Evolutionary conservation across 1,284 basidiomycete genomes (phyloP), one percentile per base, ranked within the genome.

Genomic region (Ceratobasidium sp.): DNA sequence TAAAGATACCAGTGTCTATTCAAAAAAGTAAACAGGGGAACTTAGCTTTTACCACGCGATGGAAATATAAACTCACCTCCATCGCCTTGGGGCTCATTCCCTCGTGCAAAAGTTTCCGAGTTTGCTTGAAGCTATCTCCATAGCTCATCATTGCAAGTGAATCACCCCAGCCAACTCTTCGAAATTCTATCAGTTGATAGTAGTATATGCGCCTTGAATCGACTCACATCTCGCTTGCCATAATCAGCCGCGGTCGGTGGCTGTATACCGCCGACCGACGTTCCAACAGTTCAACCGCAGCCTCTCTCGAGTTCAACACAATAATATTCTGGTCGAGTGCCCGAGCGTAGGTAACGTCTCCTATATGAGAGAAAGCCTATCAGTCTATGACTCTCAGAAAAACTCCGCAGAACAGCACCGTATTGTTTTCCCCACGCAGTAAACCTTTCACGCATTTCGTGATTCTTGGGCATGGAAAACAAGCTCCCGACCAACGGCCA

Each of bases 201-300:
- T 11, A 38, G 11, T 11, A 38, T 11, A 38, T n/a, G 13, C 26
- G 11, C 8, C 21, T 3, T 32, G 35, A n/a, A 35, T 35, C 11
- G 2, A 35, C 66, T 18, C 47, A 70, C 66, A 70, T 16, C 14
- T 70, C 66, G 11, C n/a, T 38, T 2, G 66, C 66, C 66, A 70
- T 58, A n/a, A 58, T 23, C 6, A 47, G 28, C 5, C 30, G 43
- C 14, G 66, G 66, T 13, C 66, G 52, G 23, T 43, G 11, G 32
- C 66, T 70, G 50, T 70, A 70, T 30, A 26, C 28, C 2, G 41
- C n/a, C 11, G 66, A 70, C 7, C 46, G 23, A 38, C 32, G 54
- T n/a, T 58, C 66, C 28, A 70, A 28, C 23, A 70, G 43, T 23
- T 58, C 66, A 1, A 49, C 26, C 5, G 50, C 54, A 18, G 41